Percentiles rank a stretch among this genome's conserved stretches.
Conservation (phyloP, 345 rosid genomes). For the Citropsis articulata region DNA sequence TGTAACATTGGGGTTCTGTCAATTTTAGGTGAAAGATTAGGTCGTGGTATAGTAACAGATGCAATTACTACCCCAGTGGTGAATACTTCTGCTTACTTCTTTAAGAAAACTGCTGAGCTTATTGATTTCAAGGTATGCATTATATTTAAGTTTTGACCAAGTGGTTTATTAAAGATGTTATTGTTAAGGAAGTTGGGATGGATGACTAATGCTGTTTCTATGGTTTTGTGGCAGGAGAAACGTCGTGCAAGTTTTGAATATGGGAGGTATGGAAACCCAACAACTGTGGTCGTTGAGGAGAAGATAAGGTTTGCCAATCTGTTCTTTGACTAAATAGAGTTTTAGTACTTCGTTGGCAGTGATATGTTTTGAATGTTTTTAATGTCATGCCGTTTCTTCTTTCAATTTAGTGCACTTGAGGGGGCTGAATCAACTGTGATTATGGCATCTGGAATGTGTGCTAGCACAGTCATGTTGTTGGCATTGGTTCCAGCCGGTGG, state of each 20-base stretch:
- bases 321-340: background rate
- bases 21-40: conserved; percentile 79
- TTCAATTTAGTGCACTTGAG: conserved; percentile 74
- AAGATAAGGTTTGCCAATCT: conserved; percentile 65
- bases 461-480: conserved; percentile 82
- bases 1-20: background rate
- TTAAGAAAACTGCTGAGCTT: conserved; percentile 81
- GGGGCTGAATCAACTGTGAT: conserved; percentile 94
- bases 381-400: background rate
- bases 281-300: conserved; percentile 76
- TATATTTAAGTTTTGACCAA: background rate
- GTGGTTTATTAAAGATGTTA: background rate
- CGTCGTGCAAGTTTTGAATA: conserved; percentile 83
- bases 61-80: conserved; percentile 96
- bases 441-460: conserved; percentile 99
- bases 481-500: conserved; percentile 99
- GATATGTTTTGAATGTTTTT: conserved; percentile 7
- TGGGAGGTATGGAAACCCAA: conserved; percentile 98
- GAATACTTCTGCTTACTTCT: conserved; percentile 90
- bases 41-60: conserved; percentile 95
- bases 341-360: background rate
- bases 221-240: conserved; percentile 56
- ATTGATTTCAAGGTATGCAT: conserved; percentile 81
- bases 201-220: background rate
- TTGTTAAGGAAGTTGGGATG: background rate